Percentiles rank a stretch among this genome's conserved stretches.
These are phyloP conservation scores for Juglanconis oblonga DNA, from an alignment of 2,329 filamentous ascomycete genomes.

Conservation along the genomic window DNA sequence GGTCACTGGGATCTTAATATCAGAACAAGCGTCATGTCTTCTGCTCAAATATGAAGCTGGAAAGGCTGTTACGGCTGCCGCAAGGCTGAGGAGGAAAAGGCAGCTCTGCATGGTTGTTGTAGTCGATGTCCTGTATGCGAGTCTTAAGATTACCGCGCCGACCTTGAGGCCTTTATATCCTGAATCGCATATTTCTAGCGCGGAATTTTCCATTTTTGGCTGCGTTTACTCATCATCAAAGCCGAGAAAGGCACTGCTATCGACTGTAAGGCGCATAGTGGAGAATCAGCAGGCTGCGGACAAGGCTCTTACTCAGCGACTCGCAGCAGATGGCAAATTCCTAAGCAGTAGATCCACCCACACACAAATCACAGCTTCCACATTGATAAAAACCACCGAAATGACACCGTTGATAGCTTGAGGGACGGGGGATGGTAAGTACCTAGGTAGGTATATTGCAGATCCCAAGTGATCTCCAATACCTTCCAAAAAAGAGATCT, in stretches of 20 bases:
- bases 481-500: too few species aligned
- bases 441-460: too few species aligned
- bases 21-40: conserved; percentile 17
- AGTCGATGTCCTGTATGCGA: neutral
- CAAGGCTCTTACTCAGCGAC: neutral
- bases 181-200: too few species aligned
- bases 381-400: neutral
- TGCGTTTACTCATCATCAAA: neutral
- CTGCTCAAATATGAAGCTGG: conserved; percentile 3
- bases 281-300: neutral
- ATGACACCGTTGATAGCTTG: too few species aligned
- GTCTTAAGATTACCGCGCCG: neutral
- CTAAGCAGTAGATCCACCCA: neutral
- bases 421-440: too few species aligned
- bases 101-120: neutral
- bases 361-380: neutral
- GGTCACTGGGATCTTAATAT: conserved; percentile 26
- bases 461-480: too few species aligned
- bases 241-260: neutral
- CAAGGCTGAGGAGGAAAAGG: neutral
- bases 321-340: neutral
- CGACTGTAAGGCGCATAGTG: neutral
- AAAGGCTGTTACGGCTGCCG: conserved; percentile 6
- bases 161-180: too few species aligned
- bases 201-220: too few species aligned